Evolutionary conservation across 2,329 filamentous ascomycete species (phyloP).

Genomic region (Exserohilum turcica): DNA sequence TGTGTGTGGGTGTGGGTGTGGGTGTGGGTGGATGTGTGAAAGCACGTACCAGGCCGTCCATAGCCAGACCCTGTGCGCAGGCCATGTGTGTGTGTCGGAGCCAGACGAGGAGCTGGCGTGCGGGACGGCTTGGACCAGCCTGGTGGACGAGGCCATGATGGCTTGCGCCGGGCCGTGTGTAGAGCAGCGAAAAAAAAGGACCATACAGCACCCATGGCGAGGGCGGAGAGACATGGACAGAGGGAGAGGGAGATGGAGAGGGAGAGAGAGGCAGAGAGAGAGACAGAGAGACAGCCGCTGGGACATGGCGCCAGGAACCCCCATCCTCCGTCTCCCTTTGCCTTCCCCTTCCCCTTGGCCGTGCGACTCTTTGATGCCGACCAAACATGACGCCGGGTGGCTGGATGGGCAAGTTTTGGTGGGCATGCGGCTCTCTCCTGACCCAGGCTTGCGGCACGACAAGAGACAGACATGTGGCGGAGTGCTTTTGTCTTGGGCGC

Average conservation of each 20-base stretch:
- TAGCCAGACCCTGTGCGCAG: slow-evolving; percentile 42
- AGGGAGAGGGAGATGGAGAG: no score
- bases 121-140: slow-evolving; percentile 49
- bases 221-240: no score
- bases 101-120: slow-evolving; percentile 40
- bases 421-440: slow-evolving; percentile 43
- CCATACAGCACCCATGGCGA: no score
- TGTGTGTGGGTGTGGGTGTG: no score
- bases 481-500: slow-evolving; percentile 40
- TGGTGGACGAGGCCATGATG: slow-evolving; percentile 43
- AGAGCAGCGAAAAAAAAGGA: slow-evolving; percentile 22
- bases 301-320: neutral
- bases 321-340: no score
- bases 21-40: no score
- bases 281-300: neutral
- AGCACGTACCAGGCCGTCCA: slow-evolving; percentile 41
- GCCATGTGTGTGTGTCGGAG: slow-evolving; percentile 42
- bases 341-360: no score
- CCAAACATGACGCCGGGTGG: slow-evolving; percentile 7
- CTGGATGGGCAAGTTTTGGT: slow-evolving; percentile 10
- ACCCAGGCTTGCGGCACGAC: slow-evolving; percentile 41
- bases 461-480: slow-evolving; percentile 31
- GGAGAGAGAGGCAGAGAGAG: no score
- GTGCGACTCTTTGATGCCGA: slow-evolving; percentile 6
- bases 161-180: slow-evolving; percentile 46